Base-by-base conservation (phyloP, 106 monocot species). In the Vanilla planifolia region DNA sequence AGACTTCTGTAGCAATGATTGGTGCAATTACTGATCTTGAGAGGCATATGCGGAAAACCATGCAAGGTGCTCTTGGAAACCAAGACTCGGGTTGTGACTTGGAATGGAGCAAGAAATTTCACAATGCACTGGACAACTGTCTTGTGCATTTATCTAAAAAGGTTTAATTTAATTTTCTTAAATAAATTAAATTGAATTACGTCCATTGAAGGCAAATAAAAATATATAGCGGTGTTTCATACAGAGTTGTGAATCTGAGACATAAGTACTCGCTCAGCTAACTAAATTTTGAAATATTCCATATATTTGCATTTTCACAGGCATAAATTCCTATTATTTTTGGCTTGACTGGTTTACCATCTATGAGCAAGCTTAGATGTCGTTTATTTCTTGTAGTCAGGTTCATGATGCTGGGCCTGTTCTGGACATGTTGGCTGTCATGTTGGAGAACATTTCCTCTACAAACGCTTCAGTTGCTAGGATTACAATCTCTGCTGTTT, bases 341-440 rank as follows among this genome's bases (percentile, higher is more conserved):
- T 40, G 14, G n/a, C n/a, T n/a, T n/a, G n/a, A n/a, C n/a, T n/a
- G n/a, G n/a, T n/a, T n/a, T n/a, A n/a, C n/a, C n/a, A n/a, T n/a
- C n/a, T n/a, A n/a, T n/a, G n/a, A n/a, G n/a, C n/a, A n/a, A n/a
- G n/a, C n/a, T n/a, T n/a, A n/a, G n/a, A n/a, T n/a, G n/a, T n/a
- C n/a, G n/a, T n/a, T n/a, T n/a, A n/a, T n/a, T n/a, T n/a, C n/a
- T n/a, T n/a, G n/a, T n/a, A 47, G 42, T 66, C 75, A 91, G 90
- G 76, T 91, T 55, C 79, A 76, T 29, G 82, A 85, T 74, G 82
- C 76, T 2, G 82, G 82, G 5, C 85, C 85, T 41, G 74, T 91
- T 67, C 90, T 91, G 76, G 85, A 91, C 63, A 82, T 71, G 67
- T 82, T 91, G 90, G 57, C 79, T 35, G 58, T 85, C 41, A 68